Conservation (phyloP, 176 grass and related monocot genomes). For the Phoenix dactylifera region DNA sequence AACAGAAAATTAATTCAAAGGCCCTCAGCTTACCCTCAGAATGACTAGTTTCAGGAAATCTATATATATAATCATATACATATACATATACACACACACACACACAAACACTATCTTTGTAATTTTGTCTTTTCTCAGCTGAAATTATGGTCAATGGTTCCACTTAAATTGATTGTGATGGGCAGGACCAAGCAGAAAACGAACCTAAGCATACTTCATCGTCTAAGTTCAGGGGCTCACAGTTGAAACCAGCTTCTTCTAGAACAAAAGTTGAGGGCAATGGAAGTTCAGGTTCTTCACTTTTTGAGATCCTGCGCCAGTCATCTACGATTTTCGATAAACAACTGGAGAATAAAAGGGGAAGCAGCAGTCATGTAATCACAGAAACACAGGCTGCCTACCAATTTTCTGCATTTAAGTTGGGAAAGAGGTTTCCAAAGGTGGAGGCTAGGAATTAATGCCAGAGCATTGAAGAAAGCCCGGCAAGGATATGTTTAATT, state of each 20-base stretch:
- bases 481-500: too few species aligned
- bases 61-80: too few species aligned
- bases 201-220: conserved; percentile 31
- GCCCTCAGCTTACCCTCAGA: too few species aligned
- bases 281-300: conserved; percentile 33
- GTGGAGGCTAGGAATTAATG: conserved; percentile 35
- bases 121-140: too few species aligned
- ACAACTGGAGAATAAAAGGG: conserved; percentile 23
- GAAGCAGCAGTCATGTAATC: conserved; percentile 20
- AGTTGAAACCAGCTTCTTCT: conserved; percentile 32
- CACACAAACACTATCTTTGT: too few species aligned
- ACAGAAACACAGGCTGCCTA: conserved; percentile 51
- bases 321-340: conserved; percentile 42
- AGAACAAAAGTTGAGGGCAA: conserved; percentile 18
- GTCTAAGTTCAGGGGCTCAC: conserved; percentile 55
- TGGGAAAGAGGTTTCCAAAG: conserved; percentile 51
- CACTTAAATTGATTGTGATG: not conserved
- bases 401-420: conserved; percentile 70
- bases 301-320: conserved; percentile 56
- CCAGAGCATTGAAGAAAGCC: too few species aligned
- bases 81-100: too few species aligned
- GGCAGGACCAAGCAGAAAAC: conserved; percentile 40
- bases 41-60: too few species aligned
- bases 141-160: not conserved
- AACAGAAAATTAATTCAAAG: too few species aligned